Conservation (phyloP, 192 early-diverging fungal genomes). For the Phlyctochytrium planicorne region DNA sequence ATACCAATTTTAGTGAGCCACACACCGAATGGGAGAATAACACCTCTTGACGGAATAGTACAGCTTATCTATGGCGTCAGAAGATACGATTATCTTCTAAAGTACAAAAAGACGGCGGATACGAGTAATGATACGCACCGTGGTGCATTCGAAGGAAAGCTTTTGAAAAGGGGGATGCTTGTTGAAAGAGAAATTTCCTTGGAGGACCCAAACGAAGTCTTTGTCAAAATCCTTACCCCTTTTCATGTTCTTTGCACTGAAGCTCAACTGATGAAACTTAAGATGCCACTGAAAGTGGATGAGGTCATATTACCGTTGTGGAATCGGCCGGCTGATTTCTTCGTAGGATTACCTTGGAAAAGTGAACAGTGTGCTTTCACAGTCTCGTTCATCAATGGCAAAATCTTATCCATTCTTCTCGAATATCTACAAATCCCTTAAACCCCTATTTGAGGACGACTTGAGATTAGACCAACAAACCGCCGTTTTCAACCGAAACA, state of each 20-base stretch:
- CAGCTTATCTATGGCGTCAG: conserved; percentile 20
- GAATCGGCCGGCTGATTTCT: no score
- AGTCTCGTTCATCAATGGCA: no score
- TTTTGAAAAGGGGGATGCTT: conserved; percentile 20
- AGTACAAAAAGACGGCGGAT: background rate
- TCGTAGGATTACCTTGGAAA: no score
- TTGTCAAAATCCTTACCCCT: conserved; percentile 20
- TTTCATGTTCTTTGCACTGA: conserved; percentile 24
- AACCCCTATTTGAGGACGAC: background rate
- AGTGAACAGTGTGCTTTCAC: no score
- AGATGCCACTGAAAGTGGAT: conserved; percentile 16
- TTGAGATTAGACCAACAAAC: background rate
- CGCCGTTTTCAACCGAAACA: conserved; percentile 21
- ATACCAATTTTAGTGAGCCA: background rate
- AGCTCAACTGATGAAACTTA: conserved; percentile 29
- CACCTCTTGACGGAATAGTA: conserved; percentile 13
- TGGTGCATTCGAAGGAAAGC: conserved; percentile 12
- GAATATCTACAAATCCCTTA: background rate
- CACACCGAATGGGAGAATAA: conserved; percentile 10
- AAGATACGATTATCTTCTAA: conserved; percentile 25
- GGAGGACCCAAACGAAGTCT: conserved; percentile 20
- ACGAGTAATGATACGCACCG: conserved; percentile 3
- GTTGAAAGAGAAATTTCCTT: conserved; percentile 24
- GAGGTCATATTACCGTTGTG: conserved; percentile 6
- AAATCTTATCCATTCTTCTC: no score